Conservation (phyloP, 2,329 filamentous ascomycete genomes). For the Cyphellophora europaea region DNA sequence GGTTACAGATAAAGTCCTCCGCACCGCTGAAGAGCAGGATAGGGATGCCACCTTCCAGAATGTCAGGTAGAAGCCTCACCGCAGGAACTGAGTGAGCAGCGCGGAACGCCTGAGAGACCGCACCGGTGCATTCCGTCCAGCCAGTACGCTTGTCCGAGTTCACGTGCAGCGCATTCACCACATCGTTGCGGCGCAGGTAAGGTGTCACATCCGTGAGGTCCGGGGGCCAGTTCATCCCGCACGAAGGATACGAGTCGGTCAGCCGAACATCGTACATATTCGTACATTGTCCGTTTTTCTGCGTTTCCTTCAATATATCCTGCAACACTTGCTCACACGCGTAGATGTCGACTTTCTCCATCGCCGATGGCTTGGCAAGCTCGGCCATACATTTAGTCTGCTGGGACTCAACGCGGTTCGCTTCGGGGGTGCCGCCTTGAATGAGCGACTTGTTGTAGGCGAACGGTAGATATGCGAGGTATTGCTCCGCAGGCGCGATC, state of each 20-base stretch:
- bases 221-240: constrained; percentile 97
- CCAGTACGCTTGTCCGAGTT: constrained; percentile 72
- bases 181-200: constrained; percentile 76
- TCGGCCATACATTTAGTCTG: constrained; percentile 58
- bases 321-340: constrained; percentile 71
- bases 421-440: constrained; percentile 53
- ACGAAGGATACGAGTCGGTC: constrained; percentile 68
- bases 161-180: constrained; percentile 71
- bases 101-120: constrained; percentile 63
- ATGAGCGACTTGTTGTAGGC: constrained; percentile 70
- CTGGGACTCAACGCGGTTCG: constrained; percentile 57
- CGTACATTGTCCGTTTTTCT: constrained; percentile 54
- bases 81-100: constrained; percentile 63
- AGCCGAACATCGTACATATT: constrained; percentile 98
- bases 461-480: constrained; percentile 74
- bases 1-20: constrained; percentile 94
- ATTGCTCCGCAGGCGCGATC: constrained; percentile 87
- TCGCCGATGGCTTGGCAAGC: constrained; percentile 49
- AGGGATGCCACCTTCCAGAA: constrained; percentile 64
- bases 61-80: constrained; percentile 62
- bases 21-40: constrained; percentile 87
- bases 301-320: constrained; percentile 59
- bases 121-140: constrained; percentile 83
- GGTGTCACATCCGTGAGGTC: constrained; percentile 70
- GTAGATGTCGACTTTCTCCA: constrained; percentile 55